Evolutionary conservation across 2,329 filamentous ascomycete species (phyloP), one percentile per base, ranked within the genome.

Genomic region (Xylaria sp.): DNA sequence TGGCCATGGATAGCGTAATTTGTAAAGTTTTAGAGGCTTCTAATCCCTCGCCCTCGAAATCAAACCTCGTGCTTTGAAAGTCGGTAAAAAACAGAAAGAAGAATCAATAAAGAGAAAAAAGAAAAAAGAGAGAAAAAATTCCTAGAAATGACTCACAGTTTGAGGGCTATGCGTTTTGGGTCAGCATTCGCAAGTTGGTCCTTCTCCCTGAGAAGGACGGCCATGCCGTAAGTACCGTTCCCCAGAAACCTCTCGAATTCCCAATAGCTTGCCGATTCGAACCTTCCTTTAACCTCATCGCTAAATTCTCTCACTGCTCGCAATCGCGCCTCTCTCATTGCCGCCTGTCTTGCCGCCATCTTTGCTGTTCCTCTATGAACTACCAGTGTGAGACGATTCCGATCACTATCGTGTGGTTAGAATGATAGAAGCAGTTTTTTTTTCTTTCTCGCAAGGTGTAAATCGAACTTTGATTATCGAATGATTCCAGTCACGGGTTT

Each of bases 221-320:
- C 48, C 2, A 63, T 4, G 13, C 65, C 65, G 28, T 33, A 64
- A 2, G 60, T 5, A 2, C 65, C 65, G 0, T 23, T 28, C 20
- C 60, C 60, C 10, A 67, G 40, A 20, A 48, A 33, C 31, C 44
- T 60, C n/a, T 64, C 65, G 20, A 49, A 64, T 49, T 67, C 60
- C 65, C 65, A 67, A 42, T 64, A 60, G 3, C 23, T 20, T 2
- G 60, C 31, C 4, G 57, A 3, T n/a, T 44, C 31, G 40, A 64
- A 67, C 20, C 26, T 33, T 0, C n/a, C 9, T 40, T 60, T 4
- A 4, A 63, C 20, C 1, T 40, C 26, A 13, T 36, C 2, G 4
- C 7, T 13, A 7, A 44, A 36, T 6, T 0, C 5, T 23, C 1
- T 5, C 17, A 42, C 4, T 6, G 7, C 9, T 3, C 6, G n/a